Conservation (phyloP, 2,329 filamentous ascomycete genomes). For the Fusarium sp. region DNA sequence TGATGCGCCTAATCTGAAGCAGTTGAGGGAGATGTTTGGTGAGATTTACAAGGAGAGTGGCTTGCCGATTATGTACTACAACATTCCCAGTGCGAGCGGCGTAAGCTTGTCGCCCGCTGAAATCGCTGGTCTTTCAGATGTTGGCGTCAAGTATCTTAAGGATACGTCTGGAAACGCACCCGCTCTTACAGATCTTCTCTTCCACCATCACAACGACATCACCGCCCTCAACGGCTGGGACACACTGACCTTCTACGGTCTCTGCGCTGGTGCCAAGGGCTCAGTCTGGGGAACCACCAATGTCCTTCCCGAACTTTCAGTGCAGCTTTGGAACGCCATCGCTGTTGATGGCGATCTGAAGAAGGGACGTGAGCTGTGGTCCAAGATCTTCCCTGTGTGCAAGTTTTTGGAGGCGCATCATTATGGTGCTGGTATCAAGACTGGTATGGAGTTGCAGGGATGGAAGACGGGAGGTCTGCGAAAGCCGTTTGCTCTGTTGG, state of each 20-base stretch:
- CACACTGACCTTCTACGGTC: constrained; percentile 61
- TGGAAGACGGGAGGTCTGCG: constrained; percentile 57
- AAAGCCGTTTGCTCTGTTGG: constrained; percentile 56
- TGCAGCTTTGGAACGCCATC: constrained; percentile 58
- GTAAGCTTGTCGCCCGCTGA: constrained; percentile 53
- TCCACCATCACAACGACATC: constrained; percentile 50
- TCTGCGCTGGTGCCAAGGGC: constrained; percentile 59
- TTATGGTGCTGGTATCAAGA: constrained; percentile 59
- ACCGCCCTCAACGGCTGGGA: constrained; percentile 64
- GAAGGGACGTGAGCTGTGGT: constrained; percentile 57
- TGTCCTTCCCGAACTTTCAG: constrained; percentile 58
- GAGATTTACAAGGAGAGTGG: constrained; percentile 53
- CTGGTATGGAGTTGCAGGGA: constrained; percentile 58
- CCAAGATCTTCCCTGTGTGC: constrained; percentile 59
- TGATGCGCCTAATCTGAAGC: constrained; percentile 52
- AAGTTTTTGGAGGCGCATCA: constrained; percentile 60
- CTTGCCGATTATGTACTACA: constrained; percentile 60
- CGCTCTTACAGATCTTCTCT: constrained; percentile 59
- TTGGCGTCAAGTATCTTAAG: constrained; percentile 61
- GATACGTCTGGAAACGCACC: constrained; percentile 63
- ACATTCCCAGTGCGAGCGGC: constrained; percentile 59
- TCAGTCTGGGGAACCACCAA: constrained; percentile 62
- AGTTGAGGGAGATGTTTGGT: constrained; percentile 48
- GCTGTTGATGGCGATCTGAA: constrained; percentile 50
- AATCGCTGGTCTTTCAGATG: constrained; percentile 54